Percentiles rank a stretch among this genome's conserved stretches.
Evolutionary conservation across 106 monocot genomes (phyloP).

Genomic region (Platanthera zijinensis): DNA sequence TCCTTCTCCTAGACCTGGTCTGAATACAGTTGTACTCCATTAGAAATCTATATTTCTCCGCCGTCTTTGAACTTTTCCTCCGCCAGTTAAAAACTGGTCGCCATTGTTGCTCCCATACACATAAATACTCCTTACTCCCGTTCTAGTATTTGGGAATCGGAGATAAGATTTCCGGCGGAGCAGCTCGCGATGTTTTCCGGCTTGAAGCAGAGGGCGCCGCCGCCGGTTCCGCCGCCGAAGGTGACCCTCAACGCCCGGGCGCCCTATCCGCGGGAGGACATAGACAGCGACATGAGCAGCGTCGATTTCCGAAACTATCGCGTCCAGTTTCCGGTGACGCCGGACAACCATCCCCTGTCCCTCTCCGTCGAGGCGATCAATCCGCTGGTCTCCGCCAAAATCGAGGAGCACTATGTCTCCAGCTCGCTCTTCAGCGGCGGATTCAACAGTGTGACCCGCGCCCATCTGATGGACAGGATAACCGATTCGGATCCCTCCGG

Average conservation of each 20-base stretch:
- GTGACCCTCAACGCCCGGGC: conserved; percentile 41
- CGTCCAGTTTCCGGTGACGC: conserved; percentile 59
- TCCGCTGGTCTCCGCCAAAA: conserved; percentile 32
- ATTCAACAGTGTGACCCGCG: conserved; percentile 77
- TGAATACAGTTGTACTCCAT: not conserved
- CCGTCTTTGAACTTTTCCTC: not conserved
- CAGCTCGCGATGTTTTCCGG: conserved; percentile 6
- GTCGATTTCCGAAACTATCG: conserved; percentile 59
- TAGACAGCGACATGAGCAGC: conserved; percentile 53
- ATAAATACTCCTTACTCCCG: too few species aligned
- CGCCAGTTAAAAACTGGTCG: too few species aligned
- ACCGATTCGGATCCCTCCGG: conserved; percentile 25
- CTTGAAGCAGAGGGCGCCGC: conserved; percentile 8
- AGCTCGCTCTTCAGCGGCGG: conserved; percentile 90
- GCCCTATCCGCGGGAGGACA: conserved; percentile 47
- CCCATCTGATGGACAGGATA: conserved; percentile 63
- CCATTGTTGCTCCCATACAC: too few species aligned
- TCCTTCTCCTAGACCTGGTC: not conserved
- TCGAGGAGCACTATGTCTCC: conserved; percentile 68
- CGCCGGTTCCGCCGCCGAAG: conserved; percentile 19
- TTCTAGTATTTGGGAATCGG: not conserved
- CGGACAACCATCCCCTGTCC: conserved; percentile 61
- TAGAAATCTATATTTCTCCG: not conserved
- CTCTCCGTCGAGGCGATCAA: not conserved
- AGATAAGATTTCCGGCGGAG: conserved; percentile 11